phyloP scores from a whole-genome alignment of 306 rosid genomes.

The Lotus japonicus region DNA sequence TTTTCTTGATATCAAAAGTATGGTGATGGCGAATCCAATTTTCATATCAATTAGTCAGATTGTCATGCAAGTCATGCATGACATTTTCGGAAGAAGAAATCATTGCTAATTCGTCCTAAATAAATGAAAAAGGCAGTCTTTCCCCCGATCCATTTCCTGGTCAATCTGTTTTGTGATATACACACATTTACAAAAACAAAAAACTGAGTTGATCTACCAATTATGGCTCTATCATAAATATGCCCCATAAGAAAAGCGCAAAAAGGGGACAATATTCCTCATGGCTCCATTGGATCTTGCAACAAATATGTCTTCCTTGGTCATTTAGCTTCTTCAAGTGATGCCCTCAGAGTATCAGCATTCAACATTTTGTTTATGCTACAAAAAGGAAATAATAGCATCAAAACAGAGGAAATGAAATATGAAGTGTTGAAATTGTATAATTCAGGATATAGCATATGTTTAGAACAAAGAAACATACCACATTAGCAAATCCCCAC shows the following conservation, averaged over 20 bases:
- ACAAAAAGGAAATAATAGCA: background rate
- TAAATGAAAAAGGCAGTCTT: background rate
- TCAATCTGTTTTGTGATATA: background rate
- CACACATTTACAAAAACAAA: background rate
- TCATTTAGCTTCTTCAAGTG: slow-evolving; percentile 64
- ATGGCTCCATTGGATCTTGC: background rate
- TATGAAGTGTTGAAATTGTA: background rate
- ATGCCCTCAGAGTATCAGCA: slow-evolving; percentile 36
- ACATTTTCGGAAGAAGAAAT: no score
- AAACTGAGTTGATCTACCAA: background rate
- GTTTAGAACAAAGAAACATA: slow-evolving; percentile 24
- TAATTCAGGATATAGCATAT: background rate
- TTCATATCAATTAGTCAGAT: no score
- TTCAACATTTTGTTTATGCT: slow-evolving; percentile 49
- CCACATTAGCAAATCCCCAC: slow-evolving; percentile 59
- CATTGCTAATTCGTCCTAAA: background rate
- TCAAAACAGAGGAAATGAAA: background rate
- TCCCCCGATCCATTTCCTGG: background rate
- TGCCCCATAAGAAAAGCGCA: background rate
- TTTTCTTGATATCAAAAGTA: no score
- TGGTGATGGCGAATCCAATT: no score
- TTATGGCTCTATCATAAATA: background rate
- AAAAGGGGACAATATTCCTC: background rate
- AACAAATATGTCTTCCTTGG: background rate
- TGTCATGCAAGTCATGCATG: no score